These are phyloP conservation scores for Neurospora sp. DNA, from an alignment of 495 filamentous ascomycete genomes.

Conservation along the genomic window DNA sequence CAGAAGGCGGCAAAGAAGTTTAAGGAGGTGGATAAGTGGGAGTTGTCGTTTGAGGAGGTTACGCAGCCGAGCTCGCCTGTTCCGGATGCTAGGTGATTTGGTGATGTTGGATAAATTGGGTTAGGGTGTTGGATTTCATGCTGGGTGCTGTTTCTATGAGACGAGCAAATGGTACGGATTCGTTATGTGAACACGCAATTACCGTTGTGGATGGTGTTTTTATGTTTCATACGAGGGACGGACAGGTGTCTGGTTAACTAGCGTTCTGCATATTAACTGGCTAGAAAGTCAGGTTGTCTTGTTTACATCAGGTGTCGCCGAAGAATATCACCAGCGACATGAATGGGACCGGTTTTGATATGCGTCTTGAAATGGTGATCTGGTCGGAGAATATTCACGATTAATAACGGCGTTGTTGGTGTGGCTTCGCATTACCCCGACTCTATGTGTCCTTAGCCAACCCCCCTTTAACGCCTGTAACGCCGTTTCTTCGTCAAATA, in stretches of 20 bases:
- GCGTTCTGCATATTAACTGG: constrained; percentile 1
- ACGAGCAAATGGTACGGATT: too few species aligned
- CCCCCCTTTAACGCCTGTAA: not conserved
- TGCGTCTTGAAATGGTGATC: not conserved
- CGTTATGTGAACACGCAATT: not conserved
- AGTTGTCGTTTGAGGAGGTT: constrained; percentile 38
- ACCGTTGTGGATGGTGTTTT: not conserved
- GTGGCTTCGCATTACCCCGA: too few species aligned
- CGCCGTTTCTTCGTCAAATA: not conserved
- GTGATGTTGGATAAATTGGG: not conserved
- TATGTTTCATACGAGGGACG: not conserved
- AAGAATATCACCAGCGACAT: not conserved
- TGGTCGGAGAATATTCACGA: too few species aligned
- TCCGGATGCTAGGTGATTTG: constrained; percentile 23
- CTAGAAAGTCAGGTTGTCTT: not conserved
- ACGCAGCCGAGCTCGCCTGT: constrained; percentile 22
- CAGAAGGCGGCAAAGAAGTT: constrained; percentile 38
- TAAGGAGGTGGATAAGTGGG: constrained; percentile 41
- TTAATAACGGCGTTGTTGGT: too few species aligned
- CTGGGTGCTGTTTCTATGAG: too few species aligned
- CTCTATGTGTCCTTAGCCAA: too few species aligned
- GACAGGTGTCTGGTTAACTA: constrained; percentile 3
- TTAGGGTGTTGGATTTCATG: not conserved
- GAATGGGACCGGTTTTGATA: not conserved
- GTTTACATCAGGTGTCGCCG: not conserved